Evolutionary conservation across 2,329 filamentous ascomycete species (phyloP).

Genomic region (Botrytis hyacinthi): DNA sequence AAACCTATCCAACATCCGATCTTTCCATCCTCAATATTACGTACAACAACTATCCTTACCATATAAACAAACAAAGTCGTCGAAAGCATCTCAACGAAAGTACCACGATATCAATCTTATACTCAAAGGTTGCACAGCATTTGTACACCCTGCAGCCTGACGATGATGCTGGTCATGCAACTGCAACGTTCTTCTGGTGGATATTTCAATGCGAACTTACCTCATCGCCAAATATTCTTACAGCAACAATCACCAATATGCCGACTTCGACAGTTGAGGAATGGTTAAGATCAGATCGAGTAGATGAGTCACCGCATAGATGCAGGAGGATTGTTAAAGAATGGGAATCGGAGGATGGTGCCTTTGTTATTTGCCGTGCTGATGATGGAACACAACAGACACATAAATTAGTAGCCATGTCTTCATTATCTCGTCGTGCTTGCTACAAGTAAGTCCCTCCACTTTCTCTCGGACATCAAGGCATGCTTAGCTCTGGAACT

Average conservation of each 20-base stretch:
- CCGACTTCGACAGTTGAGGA: conserved; percentile 37
- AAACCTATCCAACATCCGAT: conserved; percentile 18
- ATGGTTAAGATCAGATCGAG: conserved; percentile 35
- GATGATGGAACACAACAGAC: conserved; percentile 40
- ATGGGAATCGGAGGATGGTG: conserved; percentile 37
- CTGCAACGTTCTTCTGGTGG: conserved; percentile 33
- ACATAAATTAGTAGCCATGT: conserved; percentile 53
- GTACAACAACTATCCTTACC: not conserved
- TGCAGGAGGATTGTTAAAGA: conserved; percentile 38
- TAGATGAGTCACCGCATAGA: conserved; percentile 38
- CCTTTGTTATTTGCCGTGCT: conserved; percentile 41
- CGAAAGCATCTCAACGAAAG: conserved; percentile 1
- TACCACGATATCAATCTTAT: conserved; percentile 21
- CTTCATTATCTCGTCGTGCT: conserved; percentile 76
- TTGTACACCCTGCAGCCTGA: conserved; percentile 39
- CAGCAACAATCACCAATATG: conserved; percentile 32
- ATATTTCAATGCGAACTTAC: conserved; percentile 28
- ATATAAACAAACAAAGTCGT: conserved; percentile 14
- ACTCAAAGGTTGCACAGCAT: conserved; percentile 34
- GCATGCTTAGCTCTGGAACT: not conserved
- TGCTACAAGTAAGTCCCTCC: conserved; percentile 50
- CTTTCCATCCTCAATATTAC: conserved; percentile 18
- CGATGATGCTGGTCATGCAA: conserved; percentile 38
- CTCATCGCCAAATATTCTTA: conserved; percentile 25
- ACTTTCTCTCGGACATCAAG: not conserved